These are phyloP conservation scores for Triticum monococcum DNA, from an alignment of 176 grass and related monocot species.

Conservation along the genomic window DNA sequence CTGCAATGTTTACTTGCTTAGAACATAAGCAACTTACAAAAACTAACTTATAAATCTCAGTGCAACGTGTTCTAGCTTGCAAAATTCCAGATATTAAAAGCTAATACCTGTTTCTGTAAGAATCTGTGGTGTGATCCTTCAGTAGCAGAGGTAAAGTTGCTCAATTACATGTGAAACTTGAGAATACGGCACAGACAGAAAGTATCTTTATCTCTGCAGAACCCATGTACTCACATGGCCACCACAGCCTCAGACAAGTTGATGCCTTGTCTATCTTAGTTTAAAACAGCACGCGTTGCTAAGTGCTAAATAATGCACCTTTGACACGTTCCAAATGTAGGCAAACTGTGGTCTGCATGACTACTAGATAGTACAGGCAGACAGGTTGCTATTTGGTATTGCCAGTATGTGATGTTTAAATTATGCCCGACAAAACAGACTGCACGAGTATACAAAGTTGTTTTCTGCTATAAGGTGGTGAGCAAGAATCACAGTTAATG, in stretches of 20 bases:
- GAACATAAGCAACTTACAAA: not conserved
- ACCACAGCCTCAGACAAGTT: slow-evolving; percentile 1
- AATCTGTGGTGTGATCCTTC: not conserved
- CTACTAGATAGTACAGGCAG: slow-evolving; percentile 7
- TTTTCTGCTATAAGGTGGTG: not conserved
- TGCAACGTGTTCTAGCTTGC: not conserved
- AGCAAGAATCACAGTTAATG: not conserved
- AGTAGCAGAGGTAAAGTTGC: not conserved
- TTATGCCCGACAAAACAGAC: not conserved
- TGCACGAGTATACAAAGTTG: not conserved
- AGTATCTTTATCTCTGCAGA: not conserved
- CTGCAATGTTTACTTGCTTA: not conserved
- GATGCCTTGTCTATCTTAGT: slow-evolving; percentile 6
- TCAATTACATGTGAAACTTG: not conserved
- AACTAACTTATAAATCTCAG: not conserved
- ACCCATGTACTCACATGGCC: slow-evolving; percentile 1
- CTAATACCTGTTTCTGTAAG: not conserved
- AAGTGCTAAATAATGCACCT: not conserved
- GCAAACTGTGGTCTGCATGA: not conserved
- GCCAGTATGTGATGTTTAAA: not conserved
- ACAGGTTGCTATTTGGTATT: not conserved
- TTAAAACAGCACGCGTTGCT: not conserved
- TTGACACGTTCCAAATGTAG: not conserved
- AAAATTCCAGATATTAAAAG: not conserved
- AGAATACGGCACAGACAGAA: not conserved